Evolutionary conservation across 139 green algal species (phyloP).

Genomic region (Spirogloea muscicola): DNA sequence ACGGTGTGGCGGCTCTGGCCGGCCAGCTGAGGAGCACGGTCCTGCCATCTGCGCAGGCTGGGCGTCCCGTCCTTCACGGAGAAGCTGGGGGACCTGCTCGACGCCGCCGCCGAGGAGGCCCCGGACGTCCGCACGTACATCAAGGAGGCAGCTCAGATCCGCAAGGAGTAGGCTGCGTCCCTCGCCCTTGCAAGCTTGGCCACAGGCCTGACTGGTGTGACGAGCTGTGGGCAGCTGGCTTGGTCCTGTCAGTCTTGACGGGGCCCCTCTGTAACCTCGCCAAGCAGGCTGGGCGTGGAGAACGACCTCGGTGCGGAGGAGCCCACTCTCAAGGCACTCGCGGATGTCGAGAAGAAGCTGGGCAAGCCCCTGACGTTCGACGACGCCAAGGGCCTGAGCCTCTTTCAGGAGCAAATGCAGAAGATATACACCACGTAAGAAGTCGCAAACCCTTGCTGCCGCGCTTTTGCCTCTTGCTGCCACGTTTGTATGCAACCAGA

Average conservation of each 20-base stretch:
- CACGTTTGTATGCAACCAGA: not conserved
- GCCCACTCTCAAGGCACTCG: conserved; percentile 19
- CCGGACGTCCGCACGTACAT: conserved; percentile 8
- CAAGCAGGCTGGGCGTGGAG: conserved; percentile 33
- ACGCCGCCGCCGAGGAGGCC: conserved; percentile 10
- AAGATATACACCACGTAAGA: conserved; percentile 30
- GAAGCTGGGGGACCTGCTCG: conserved; percentile 21
- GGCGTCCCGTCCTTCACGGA: conserved; percentile 22
- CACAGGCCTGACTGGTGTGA: too few relatives aligned
- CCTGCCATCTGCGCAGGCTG: too few relatives aligned
- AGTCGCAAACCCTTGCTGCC: not conserved
- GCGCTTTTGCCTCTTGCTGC: too few relatives aligned
- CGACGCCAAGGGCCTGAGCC: conserved; percentile 14
- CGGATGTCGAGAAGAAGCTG: conserved; percentile 26
- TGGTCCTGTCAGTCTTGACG: too few relatives aligned
- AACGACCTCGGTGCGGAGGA: conserved; percentile 4
- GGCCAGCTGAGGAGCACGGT: too few relatives aligned
- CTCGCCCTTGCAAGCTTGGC: too few relatives aligned
- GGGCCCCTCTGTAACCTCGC: too few relatives aligned
- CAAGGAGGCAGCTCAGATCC: not conserved
- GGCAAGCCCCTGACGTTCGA: conserved; percentile 9
- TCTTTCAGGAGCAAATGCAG: conserved; percentile 16
- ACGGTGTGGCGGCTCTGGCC: too few relatives aligned
- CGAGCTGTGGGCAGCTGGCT: too few relatives aligned
- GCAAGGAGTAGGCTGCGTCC: conserved; percentile 10